These are phyloP conservation scores for Suillus variegatus DNA, from an alignment of 768 basidiomycete genomes.

Conservation along the genomic window DNA sequence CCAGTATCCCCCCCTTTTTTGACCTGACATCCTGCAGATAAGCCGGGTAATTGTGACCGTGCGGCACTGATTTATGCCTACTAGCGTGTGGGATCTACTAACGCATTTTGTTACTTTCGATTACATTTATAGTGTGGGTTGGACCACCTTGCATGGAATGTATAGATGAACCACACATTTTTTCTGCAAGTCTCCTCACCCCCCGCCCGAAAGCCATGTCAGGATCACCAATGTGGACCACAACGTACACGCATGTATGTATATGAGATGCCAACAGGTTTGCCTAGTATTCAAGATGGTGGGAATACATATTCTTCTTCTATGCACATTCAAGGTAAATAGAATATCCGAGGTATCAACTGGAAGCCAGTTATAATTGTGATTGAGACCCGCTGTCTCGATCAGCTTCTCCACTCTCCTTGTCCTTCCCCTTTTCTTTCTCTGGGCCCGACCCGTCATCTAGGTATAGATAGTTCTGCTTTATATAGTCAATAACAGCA, in stretches of 20 bases:
- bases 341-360: not conserved
- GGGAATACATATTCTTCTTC: not conserved
- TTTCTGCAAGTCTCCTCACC: not conserved
- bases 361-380: not conserved
- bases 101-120: not conserved
- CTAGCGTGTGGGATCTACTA: not conserved
- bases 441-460: slow-evolving; percentile 50
- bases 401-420: slow-evolving; percentile 21
- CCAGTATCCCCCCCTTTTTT: too few species aligned
- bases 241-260: not conserved
- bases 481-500: slow-evolving; percentile 93
- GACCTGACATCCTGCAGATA: too few species aligned
- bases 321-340: not conserved
- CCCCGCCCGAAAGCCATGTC: not conserved
- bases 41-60: too few species aligned
- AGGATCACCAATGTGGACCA: not conserved
- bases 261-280: not conserved
- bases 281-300: not conserved
- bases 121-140: not conserved
- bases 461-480: slow-evolving; percentile 74
- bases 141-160: not conserved
- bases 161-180: not conserved
- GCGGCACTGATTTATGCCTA: not conserved
- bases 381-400: not conserved
- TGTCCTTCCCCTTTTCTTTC: slow-evolving; percentile 42